Percentiles rank a stretch among this genome's conserved stretches.
These are phyloP conservation scores for Brasenia schreberi DNA, from an alignment of 164 flowering plant species.

Conservation along the genomic window DNA sequence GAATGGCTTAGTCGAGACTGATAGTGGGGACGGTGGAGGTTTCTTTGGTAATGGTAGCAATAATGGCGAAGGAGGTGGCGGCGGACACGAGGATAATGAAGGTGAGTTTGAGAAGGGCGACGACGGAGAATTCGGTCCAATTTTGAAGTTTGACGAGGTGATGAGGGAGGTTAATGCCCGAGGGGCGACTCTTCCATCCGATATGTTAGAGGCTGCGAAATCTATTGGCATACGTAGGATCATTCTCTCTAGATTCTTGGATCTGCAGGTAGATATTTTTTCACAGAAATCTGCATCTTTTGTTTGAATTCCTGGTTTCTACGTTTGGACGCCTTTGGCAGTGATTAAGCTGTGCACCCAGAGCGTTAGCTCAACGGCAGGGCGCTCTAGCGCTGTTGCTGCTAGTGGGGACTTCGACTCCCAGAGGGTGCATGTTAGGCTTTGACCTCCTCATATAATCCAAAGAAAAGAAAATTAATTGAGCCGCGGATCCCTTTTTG, in stretches of 20 bases:
- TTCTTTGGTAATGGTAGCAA: constrained; percentile 20
- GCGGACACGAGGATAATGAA: constrained; percentile 10
- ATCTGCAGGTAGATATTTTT: constrained; percentile 44
- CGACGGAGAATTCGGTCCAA: constrained; percentile 56
- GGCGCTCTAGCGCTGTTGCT: no score
- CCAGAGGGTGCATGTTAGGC: no score
- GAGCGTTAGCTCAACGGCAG: no score
- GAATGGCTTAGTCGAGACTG: constrained; percentile 5
- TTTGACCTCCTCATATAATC: no score
- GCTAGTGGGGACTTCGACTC: no score
- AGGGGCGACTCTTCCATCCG: constrained; percentile 50
- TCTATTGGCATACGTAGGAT: constrained; percentile 41
- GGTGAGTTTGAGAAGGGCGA: constrained; percentile 30
- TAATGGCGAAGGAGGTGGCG: constrained; percentile 29
- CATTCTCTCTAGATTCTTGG: constrained; percentile 51
- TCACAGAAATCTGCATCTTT: not conserved
- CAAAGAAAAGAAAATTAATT: no score
- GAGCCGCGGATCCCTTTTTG: not conserved
- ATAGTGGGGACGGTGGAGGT: constrained; percentile 9
- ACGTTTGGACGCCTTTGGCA: not conserved
- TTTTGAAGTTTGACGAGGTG: constrained; percentile 54
- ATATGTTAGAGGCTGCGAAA: constrained; percentile 73
- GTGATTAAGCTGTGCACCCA: not conserved
- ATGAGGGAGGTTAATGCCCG: constrained; percentile 39
- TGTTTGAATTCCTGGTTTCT: not conserved